A percentile compares a stretch with the other conserved stretches of the same genome.
Conservation (phyloP, 2,329 filamentous ascomycete species). For the Geoglossum cookeanum region DNA sequence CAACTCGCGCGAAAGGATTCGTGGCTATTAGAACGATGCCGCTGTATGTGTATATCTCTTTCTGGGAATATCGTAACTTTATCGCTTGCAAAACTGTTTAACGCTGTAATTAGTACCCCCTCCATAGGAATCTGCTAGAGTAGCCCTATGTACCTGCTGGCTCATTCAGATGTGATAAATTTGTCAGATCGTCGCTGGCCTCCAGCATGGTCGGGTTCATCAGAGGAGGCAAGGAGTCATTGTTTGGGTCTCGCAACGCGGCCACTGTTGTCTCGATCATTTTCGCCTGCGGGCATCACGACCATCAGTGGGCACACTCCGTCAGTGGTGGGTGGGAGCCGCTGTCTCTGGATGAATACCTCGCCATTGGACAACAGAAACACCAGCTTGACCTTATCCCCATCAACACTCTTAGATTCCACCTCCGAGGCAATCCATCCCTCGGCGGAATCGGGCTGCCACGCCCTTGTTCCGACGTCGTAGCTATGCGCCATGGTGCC, state of each 20-base stretch:
- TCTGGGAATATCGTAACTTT: constrained; percentile 87
- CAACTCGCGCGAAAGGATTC: constrained; percentile 92
- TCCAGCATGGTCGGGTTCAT: constrained; percentile 98
- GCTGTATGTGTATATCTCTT: constrained; percentile 99
- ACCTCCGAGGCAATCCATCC: constrained; percentile 97
- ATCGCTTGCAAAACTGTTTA: constrained; percentile 81
- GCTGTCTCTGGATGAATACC: constrained; percentile 29
- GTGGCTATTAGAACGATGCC: constrained; percentile 97
- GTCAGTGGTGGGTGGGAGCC: neutral
- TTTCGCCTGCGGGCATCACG: constrained; percentile 41
- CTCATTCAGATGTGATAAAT: constrained; percentile 93
- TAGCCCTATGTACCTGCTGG: constrained; percentile 53
- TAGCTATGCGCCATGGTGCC: constrained; percentile 71
- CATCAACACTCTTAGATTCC: constrained; percentile 62
- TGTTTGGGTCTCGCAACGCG: constrained; percentile 57
- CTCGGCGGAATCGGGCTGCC: constrained; percentile 91
- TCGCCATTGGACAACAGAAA: constrained; percentile 88
- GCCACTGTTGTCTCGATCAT: constrained; percentile 57
- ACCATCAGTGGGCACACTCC: neutral
- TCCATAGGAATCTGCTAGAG: neutral
- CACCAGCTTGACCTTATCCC: constrained; percentile 68
- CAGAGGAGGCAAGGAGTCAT: constrained; percentile 65
- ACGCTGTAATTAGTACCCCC: constrained; percentile 10
- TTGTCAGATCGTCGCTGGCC: constrained; percentile 94
- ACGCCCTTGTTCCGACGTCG: constrained; percentile 91